Conservation (phyloP, 352 stramenopile species). For the Stramenopiles sp. region DNA sequence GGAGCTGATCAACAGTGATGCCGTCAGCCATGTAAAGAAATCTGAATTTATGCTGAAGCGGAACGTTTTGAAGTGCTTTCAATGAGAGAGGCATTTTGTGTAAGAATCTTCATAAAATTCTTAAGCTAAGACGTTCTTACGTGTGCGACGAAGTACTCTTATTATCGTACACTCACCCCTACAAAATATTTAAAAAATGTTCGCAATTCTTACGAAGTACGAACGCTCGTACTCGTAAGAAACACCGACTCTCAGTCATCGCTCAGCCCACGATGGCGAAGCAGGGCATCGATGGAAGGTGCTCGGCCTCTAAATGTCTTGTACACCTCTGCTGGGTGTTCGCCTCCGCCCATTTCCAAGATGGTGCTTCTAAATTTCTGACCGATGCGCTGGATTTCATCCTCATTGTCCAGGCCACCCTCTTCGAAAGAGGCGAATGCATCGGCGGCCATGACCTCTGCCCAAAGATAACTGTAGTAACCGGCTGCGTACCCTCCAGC, state of each 20-base stretch:
- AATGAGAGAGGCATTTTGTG: too few relatives aligned
- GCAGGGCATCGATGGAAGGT: conserved; percentile 68
- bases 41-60: neutral
- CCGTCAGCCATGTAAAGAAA: neutral
- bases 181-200: too few relatives aligned
- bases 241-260: too few relatives aligned
- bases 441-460: conserved; percentile 88
- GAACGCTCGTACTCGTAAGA: too few relatives aligned
- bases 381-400: conserved; percentile 54
- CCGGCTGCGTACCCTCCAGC: conserved; percentile 85
- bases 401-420: conserved; percentile 60
- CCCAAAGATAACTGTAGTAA: conserved; percentile 86
- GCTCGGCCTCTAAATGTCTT: conserved; percentile 79
- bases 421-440: conserved; percentile 93
- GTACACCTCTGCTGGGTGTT: conserved; percentile 75
- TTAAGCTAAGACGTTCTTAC: too few relatives aligned
- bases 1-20: neutral
- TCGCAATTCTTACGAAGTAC: too few relatives aligned
- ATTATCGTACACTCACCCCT: too few relatives aligned
- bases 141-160: too few relatives aligned
- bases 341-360: conserved; percentile 50
- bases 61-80: too few relatives aligned
- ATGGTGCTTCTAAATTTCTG: conserved; percentile 78
- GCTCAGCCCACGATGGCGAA: conserved; percentile 88
- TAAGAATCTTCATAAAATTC: too few relatives aligned